Conservation (phyloP, 2,329 filamentous ascomycete genomes). For the Colletotrichum sp. region DNA sequence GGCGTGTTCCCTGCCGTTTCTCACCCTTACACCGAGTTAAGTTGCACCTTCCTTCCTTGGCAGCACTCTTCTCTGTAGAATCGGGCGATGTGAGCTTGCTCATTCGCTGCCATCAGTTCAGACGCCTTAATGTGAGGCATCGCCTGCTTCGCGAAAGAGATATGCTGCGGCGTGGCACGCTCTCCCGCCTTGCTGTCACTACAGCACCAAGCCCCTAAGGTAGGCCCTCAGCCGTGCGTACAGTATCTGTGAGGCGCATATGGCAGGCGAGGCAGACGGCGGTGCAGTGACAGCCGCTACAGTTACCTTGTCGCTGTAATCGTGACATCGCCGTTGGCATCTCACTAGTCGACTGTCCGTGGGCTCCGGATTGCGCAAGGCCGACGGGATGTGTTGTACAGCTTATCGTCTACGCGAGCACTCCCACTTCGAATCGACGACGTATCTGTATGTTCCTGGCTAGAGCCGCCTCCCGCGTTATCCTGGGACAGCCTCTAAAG, state of each 20-base stretch:
- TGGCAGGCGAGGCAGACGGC: background rate
- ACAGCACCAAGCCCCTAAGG: background rate
- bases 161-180: background rate
- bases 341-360: background rate
- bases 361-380: background rate
- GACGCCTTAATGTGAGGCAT: background rate
- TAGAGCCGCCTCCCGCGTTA: background rate
- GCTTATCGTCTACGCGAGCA: background rate
- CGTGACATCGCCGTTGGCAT: background rate
- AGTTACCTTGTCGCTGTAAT: background rate
- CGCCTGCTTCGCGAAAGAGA: background rate
- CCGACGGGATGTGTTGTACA: background rate
- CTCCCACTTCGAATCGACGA: background rate
- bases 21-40: background rate
- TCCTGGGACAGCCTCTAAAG: background rate
- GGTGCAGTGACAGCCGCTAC: background rate
- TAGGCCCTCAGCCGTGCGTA: background rate
- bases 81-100: background rate
- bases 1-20: background rate
- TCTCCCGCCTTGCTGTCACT: background rate
- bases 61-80: background rate
- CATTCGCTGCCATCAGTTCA: background rate
- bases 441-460: background rate
- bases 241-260: background rate
- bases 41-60: slow-evolving; percentile 2